A percentile compares a stretch with the other conserved stretches of the same genome.
These are phyloP conservation scores for Plasmodium adleri DNA, from an alignment of 169 alveolate genomes.

Conservation along the genomic window DNA sequence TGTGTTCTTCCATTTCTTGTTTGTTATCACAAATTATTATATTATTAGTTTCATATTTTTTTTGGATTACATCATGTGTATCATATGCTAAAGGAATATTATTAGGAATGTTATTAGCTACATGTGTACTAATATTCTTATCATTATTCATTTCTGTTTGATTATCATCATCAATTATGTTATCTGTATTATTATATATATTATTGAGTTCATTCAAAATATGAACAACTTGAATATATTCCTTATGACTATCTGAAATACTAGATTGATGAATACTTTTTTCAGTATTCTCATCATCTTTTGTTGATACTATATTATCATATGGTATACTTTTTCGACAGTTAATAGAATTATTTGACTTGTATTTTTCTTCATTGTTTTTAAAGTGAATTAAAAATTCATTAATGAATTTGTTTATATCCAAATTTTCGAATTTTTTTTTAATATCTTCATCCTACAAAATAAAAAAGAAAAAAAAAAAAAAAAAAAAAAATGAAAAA, in stretches of 20 bases:
- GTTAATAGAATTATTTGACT: constrained; percentile 3
- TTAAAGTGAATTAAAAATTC: constrained; percentile 56
- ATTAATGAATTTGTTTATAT: constrained; percentile 32
- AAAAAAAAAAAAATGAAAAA: neutral
- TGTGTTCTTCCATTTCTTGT: no score
- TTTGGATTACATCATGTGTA: no score
- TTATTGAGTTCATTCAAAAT: constrained; percentile 49
- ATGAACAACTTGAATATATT: constrained; percentile 18
- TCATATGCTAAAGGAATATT: no score
- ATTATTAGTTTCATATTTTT: no score
- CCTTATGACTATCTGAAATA: constrained; percentile 15
- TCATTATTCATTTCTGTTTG: neutral
- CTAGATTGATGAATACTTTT: neutral
- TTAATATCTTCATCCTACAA: constrained; percentile 48
- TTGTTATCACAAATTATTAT: no score
- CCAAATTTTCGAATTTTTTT: constrained; percentile 58
- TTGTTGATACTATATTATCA: neutral
- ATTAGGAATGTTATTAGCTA: no score
- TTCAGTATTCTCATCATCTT: constrained; percentile 2
- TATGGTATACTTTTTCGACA: neutral
- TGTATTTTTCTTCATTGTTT: constrained; percentile 66
- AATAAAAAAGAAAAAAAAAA: neutral
- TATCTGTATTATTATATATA: constrained; percentile 1
- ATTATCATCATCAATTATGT: neutral
- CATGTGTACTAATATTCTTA: no score